A percentile compares a stretch with the other conserved stretches of the same genome.
Evolutionary conservation across 2,329 filamentous ascomycete species (phyloP).

Genomic region (Blastomyces parvus): DNA sequence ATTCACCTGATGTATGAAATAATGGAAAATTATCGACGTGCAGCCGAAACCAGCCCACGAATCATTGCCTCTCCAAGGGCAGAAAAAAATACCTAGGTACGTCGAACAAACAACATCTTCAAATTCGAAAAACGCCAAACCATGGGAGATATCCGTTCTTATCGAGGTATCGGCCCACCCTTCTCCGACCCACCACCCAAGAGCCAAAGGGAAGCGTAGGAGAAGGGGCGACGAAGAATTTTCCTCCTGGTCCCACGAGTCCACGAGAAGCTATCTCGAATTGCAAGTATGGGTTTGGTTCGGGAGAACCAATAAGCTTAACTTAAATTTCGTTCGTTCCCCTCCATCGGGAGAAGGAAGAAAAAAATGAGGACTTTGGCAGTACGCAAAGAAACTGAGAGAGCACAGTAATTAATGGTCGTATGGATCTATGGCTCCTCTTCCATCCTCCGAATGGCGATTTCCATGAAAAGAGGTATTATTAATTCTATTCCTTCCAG

Average conservation of each 20-base stretch:
- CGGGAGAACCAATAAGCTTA: constrained; percentile 1
- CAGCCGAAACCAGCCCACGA: neutral
- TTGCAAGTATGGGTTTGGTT: neutral
- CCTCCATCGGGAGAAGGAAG: neutral
- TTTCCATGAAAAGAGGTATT: too few species aligned
- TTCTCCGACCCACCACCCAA: neutral
- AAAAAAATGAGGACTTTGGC: neutral
- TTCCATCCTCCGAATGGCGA: neutral
- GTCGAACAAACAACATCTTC: neutral
- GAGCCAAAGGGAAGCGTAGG: neutral
- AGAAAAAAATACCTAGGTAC: neutral
- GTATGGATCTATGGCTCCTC: neutral
- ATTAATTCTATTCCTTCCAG: too few species aligned
- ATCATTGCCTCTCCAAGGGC: neutral
- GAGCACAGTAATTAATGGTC: too few species aligned
- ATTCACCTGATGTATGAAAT: too few species aligned
- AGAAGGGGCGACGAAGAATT: neutral
- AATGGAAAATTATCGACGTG: too few species aligned
- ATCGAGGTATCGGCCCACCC: neutral
- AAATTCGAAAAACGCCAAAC: neutral
- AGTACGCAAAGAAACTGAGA: neutral
- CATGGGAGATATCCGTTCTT: neutral
- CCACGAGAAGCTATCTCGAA: neutral
- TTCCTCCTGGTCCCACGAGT: neutral
- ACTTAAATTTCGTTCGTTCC: neutral